These are phyloP conservation scores for Euphorbia schlechtendalii DNA, from an alignment of 441 rosid genomes.

Conservation along the genomic window DNA sequence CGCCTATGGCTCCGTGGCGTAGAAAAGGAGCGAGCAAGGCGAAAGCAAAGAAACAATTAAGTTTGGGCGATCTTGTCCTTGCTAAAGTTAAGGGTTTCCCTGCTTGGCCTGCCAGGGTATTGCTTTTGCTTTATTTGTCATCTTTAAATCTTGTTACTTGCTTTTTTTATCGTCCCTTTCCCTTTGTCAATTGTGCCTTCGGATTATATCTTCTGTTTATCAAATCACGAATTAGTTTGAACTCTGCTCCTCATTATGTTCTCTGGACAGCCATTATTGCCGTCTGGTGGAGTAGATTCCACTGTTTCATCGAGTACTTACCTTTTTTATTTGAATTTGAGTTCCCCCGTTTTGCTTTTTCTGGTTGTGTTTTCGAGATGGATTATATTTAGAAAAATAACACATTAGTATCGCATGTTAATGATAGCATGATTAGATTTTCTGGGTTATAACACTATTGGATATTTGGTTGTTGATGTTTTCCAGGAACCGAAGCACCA, in stretches of 20 bases:
- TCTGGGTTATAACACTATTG: neutral
- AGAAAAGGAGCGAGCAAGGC: slow-evolving; percentile 75
- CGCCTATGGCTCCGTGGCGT: slow-evolving; percentile 94
- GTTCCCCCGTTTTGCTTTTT: neutral
- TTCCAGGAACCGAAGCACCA: neutral
- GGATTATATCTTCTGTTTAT: neutral
- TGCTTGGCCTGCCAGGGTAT: slow-evolving; percentile 98
- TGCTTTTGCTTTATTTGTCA: neutral
- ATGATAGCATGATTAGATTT: neutral
- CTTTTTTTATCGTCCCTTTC: neutral
- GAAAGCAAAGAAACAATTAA: slow-evolving; percentile 56
- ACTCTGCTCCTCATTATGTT: neutral
- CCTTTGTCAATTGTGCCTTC: neutral
- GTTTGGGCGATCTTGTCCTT: slow-evolving; percentile 93
- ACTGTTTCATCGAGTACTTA: neutral
- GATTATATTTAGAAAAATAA: neutral
- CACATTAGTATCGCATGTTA: neutral
- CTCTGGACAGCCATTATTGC: neutral
- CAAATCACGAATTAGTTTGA: neutral
- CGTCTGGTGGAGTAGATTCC: neutral
- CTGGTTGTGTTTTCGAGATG: neutral
- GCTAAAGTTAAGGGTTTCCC: slow-evolving; percentile 99
- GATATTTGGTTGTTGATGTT: no score
- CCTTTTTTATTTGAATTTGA: neutral
- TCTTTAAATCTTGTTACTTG: neutral